Evolutionary conservation across 2,329 filamentous ascomycete species (phyloP), one percentile per base, ranked within the genome.

Genomic region (Ophiostoma novo-ulmi): DNA sequence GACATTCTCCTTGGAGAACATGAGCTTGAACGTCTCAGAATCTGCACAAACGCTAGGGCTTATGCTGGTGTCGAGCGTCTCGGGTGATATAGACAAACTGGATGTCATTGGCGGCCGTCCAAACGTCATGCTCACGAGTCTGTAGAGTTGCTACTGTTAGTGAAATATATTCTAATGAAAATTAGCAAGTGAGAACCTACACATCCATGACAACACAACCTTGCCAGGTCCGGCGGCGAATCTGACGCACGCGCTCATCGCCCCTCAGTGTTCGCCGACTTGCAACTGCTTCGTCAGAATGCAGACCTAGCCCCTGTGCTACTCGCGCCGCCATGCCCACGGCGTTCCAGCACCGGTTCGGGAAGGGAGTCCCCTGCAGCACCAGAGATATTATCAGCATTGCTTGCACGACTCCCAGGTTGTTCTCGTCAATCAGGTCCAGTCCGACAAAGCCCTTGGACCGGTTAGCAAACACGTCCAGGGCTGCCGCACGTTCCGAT

Each of bases 281-380:
- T 3, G 52, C 52, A 11, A 55, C 65, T 5, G 70, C 58, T n/a
- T 71, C 70, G 35, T 75, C 76, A 8, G 77, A 76, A 69, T 83
- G 81, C 44, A 84, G 72, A 0, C 81, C 81, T 2, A 83, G 74
- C 0, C 80, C 80, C 64, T 80, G 78, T 0, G 80, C 81, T 11
- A 82, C 75, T 3, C 81, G 76, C 68, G 78, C 81, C 0, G 82
- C 81, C 5, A 82, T 68, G 0, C 81, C 81, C 5, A 82, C 78
- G 0, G 79, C 75, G 66, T 81, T 81, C 80, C 81, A 83, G 71
- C 81, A 82, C 10, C 79, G 76, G 31, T 77, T 78, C 0, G 80
- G 78, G 69, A 80, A 80, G 0, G 79, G 77, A 0, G 81, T 81
- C 63, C 80, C 79, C 64, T 82, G 81, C 3, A 83, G 75, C 26